These are phyloP conservation scores for Nitzschia putrida DNA, from an alignment of 108 stramenopile species.

Conservation along the genomic window DNA sequence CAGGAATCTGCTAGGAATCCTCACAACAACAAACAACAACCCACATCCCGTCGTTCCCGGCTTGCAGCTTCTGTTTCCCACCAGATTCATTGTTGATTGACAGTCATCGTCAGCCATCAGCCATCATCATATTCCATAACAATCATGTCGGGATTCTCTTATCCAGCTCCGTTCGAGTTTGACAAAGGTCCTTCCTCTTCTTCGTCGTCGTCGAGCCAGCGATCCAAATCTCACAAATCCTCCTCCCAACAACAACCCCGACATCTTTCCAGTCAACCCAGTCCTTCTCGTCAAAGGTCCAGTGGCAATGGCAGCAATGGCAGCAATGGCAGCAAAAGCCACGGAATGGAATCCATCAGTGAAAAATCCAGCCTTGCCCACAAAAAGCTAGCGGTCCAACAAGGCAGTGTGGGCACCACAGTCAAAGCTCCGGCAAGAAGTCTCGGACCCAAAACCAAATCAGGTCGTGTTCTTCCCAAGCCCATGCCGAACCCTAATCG, in stretches of 20 bases:
- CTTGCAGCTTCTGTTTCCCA: no score
- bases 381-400: no score
- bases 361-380: no score
- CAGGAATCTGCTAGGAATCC: neutral
- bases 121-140: neutral
- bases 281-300: neutral
- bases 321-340: neutral
- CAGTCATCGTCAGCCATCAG: neutral
- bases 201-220: no score
- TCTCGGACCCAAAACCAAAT: conserved; percentile 23
- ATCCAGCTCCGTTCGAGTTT: neutral
- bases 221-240: no score
- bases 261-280: neutral
- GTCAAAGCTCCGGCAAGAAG: neutral
- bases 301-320: neutral
- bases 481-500: neutral
- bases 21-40: no score
- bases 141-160: neutral
- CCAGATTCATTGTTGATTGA: neutral
- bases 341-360: no score
- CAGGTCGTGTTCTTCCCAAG: conserved; percentile 15
- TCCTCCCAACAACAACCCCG: no score
- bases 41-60: no score
- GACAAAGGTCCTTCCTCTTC: no score
- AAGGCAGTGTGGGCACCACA: no score